A percentile compares a stretch with the other conserved stretches of the same genome.
Evolutionary conservation across 805 yeast genomes (phyloP).

Genomic region (Brettanomyces bruxellensis): DNA sequence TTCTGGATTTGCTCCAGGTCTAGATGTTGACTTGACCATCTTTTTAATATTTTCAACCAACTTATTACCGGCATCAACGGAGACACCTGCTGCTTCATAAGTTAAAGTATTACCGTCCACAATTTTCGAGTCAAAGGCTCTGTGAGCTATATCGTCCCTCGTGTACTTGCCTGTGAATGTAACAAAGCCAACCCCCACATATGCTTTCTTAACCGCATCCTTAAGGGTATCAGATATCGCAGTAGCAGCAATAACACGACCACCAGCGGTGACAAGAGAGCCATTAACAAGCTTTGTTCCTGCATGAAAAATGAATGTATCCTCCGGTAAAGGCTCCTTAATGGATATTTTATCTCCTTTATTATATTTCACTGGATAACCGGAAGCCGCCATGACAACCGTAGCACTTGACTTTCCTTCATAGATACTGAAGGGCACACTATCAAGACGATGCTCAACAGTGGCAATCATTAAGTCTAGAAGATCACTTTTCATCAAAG

Average conservation of each 20-base stretch:
- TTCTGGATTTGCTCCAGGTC: constrained; percentile 95
- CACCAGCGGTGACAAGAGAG: constrained; percentile 77
- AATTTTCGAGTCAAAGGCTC: constrained; percentile 52
- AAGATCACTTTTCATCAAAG: constrained; percentile 82
- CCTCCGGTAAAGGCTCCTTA: constrained; percentile 33
- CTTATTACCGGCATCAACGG: constrained; percentile 90
- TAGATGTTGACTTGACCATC: constrained; percentile 82
- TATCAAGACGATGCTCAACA: constrained; percentile 88
- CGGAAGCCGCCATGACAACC: constrained; percentile 94
- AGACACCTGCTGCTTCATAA: constrained; percentile 93
- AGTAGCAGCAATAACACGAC: constrained; percentile 93
- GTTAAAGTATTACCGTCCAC: constrained; percentile 45
- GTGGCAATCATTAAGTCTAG: constrained; percentile 90
- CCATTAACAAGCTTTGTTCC: constrained; percentile 67
- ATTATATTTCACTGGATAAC: constrained; percentile 81
- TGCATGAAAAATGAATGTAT: constrained; percentile 86
- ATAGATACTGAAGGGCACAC: constrained; percentile 52
- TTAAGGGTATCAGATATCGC: constrained; percentile 70
- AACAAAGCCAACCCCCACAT: constrained; percentile 73
- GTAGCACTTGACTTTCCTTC: constrained; percentile 68
- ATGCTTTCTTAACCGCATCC: constrained; percentile 80
- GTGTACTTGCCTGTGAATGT: constrained; percentile 67
- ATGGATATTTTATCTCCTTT: constrained; percentile 83
- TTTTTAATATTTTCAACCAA: constrained; percentile 86
- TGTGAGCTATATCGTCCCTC: constrained; percentile 92